Percentiles rank a stretch among this genome's conserved stretches.
These are phyloP conservation scores for Hypomontagnella monticulosa DNA, from an alignment of 495 filamentous ascomycete genomes.

Conservation along the genomic window DNA sequence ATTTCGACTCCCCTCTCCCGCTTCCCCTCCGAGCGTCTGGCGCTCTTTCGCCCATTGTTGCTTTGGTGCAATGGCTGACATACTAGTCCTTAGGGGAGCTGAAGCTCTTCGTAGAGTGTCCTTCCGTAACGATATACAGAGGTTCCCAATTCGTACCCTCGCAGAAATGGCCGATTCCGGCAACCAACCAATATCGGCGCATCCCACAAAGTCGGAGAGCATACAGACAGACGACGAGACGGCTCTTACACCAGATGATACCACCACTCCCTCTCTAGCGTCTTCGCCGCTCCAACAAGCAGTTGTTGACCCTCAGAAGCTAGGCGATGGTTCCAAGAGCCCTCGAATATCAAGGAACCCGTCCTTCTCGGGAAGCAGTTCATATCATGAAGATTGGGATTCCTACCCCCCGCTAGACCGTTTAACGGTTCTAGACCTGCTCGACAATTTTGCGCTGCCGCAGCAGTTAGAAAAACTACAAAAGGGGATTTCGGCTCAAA, in stretches of 20 bases:
- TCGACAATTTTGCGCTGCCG: slow-evolving; percentile 92
- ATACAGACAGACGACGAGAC: slow-evolving; percentile 56
- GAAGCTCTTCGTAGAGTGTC: slow-evolving; percentile 51
- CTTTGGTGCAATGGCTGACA: slow-evolving; percentile 49
- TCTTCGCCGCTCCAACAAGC: slow-evolving; percentile 53
- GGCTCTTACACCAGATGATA: slow-evolving; percentile 54
- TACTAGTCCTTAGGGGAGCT: slow-evolving; percentile 50
- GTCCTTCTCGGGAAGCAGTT: slow-evolving; percentile 81
- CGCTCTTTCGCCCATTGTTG: slow-evolving; percentile 1
- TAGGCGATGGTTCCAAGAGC: slow-evolving; percentile 58
- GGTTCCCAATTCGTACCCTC: slow-evolving; percentile 49
- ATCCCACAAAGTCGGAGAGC: slow-evolving; percentile 51
- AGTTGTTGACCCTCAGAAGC: slow-evolving; percentile 53
- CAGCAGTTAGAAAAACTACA: slow-evolving; percentile 90
- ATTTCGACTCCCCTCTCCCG: slow-evolving; percentile 19
- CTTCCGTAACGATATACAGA: slow-evolving; percentile 49
- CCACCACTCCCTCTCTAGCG: slow-evolving; percentile 49
- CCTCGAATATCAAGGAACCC: slow-evolving; percentile 71
- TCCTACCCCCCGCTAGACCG: slow-evolving; percentile 87
- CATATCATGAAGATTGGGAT: slow-evolving; percentile 90
- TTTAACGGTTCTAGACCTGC: slow-evolving; percentile 87
- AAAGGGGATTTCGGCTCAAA: slow-evolving; percentile 78
- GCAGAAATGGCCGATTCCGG: slow-evolving; percentile 59
- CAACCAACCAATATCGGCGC: slow-evolving; percentile 44
- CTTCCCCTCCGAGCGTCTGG: slow-evolving; percentile 18